These are phyloP conservation scores for Tephrocybe sp. DNA, from an alignment of 768 basidiomycete genomes.

Conservation along the genomic window DNA sequence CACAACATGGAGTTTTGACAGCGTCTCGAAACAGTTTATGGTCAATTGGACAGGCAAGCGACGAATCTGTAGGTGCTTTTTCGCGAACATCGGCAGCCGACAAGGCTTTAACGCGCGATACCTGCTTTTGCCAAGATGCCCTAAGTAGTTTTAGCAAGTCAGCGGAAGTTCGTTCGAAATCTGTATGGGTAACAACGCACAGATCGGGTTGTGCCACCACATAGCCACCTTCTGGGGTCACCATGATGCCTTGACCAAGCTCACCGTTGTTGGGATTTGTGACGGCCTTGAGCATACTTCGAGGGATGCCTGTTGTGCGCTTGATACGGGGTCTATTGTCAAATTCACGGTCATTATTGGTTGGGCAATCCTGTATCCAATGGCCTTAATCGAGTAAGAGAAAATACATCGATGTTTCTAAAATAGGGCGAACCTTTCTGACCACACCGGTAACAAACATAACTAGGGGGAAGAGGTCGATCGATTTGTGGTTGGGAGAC, in stretches of 20 bases:
- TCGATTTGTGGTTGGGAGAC: conserved; percentile 54
- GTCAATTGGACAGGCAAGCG: conserved; percentile 88
- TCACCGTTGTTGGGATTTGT: conserved; percentile 76
- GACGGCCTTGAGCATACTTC: conserved; percentile 95
- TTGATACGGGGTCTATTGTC: conserved; percentile 95
- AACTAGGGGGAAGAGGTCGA: conserved; percentile 86
- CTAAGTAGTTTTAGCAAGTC: conserved; percentile 34
- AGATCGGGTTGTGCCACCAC: conserved; percentile 96
- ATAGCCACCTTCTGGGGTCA: conserved; percentile 97
- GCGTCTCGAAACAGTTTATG: conserved; percentile 92
- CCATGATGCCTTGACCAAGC: conserved; percentile 88
- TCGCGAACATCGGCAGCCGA: conserved; percentile 91
- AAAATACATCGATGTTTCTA: background rate
- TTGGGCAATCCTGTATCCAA: conserved; percentile 99
- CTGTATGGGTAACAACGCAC: conserved; percentile 48
- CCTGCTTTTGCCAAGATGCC: conserved; percentile 93
- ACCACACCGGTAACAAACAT: conserved; percentile 98
- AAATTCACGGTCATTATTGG: conserved; percentile 93
- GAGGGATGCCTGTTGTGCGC: conserved; percentile 96
- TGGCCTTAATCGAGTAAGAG: conserved; percentile 60
- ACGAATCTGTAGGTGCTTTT: conserved; percentile 70
- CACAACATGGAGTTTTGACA: conserved; percentile 94
- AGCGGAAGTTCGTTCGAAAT: background rate
- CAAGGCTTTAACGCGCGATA: conserved; percentile 72
- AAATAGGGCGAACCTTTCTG: conserved; percentile 73